Conservation (phyloP, 768 basidiomycete genomes). For the Podaxis pistillaris region DNA sequence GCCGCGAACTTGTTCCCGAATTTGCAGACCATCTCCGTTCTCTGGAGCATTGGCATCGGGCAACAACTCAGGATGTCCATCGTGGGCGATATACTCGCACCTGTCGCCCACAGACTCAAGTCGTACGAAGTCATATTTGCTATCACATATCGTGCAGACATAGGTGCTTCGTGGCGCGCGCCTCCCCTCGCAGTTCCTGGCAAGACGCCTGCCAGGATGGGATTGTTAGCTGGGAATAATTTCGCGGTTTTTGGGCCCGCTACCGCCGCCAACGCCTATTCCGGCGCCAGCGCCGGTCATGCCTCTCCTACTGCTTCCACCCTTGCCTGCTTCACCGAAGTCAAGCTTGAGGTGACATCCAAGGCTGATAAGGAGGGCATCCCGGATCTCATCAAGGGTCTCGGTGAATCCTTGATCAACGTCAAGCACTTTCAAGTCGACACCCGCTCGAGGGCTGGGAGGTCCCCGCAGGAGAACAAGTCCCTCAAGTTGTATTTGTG, state of each 20-base stretch:
- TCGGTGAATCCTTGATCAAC: constrained; percentile 3
- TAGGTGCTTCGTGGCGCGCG: not conserved
- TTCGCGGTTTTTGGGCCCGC: not conserved
- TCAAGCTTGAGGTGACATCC: constrained; percentile 7
- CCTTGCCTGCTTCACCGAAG: constrained; percentile 3
- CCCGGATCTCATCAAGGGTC: not conserved
- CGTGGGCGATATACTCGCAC: not conserved
- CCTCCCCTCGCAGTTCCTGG: not conserved
- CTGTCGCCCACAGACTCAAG: constrained; percentile 1
- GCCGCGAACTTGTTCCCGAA: constrained; percentile 4
- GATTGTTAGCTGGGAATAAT: not conserved
- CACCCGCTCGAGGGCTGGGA: not conserved
- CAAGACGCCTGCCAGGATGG: not conserved
- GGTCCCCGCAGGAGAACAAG: not conserved
- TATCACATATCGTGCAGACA: constrained; percentile 1
- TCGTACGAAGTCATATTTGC: constrained; percentile 1
- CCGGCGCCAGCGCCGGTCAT: not conserved
- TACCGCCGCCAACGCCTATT: not conserved
- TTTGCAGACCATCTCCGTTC: not conserved
- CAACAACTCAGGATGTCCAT: constrained; percentile 10
- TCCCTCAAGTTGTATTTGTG: not conserved
- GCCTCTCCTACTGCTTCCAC: not conserved
- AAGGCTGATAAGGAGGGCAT: constrained; percentile 6
- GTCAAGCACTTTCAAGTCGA: constrained; percentile 4
- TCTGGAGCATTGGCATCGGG: constrained; percentile 12